These are phyloP conservation scores for Ophiostoma fasciatum DNA, from an alignment of 2,329 filamentous ascomycete species.

Conservation along the genomic window DNA sequence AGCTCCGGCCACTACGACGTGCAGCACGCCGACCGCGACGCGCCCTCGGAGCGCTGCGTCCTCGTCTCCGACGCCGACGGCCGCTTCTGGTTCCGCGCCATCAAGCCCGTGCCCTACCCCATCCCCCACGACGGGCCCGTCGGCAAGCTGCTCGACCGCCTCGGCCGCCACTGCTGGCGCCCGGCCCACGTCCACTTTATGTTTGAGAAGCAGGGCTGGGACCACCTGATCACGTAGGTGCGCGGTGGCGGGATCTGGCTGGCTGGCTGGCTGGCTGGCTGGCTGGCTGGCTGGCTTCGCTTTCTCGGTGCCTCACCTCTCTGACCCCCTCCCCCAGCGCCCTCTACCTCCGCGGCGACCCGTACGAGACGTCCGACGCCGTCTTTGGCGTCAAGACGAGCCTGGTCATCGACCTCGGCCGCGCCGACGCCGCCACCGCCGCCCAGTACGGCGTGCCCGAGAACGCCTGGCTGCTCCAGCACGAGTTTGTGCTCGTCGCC, in stretches of 20 bases:
- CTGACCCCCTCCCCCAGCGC: slow-evolving; percentile 33
- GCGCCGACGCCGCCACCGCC: slow-evolving; percentile 36
- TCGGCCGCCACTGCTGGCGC: slow-evolving; percentile 63
- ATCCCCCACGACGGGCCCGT: slow-evolving; percentile 79
- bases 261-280: no score
- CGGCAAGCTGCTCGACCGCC: slow-evolving; percentile 48
- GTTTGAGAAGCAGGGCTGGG: slow-evolving; percentile 67
- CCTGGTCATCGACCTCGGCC: slow-evolving; percentile 49
- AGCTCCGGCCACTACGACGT: slow-evolving; percentile 71
- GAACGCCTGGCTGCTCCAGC: slow-evolving; percentile 46
- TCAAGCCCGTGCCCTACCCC: slow-evolving; percentile 72
- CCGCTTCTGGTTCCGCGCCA: slow-evolving; percentile 70
- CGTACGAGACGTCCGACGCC: slow-evolving; percentile 70
- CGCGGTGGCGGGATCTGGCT: no score
- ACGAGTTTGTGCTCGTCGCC: slow-evolving; percentile 66
- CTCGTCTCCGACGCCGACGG: slow-evolving; percentile 51
- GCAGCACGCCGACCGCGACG: slow-evolving; percentile 49
- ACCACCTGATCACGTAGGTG: slow-evolving; percentile 72
- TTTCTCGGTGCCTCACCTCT: background rate
- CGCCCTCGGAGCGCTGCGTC: slow-evolving; percentile 58
- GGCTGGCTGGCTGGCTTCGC: no score
- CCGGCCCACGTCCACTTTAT: slow-evolving; percentile 79
- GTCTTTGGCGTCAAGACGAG: slow-evolving; percentile 81
- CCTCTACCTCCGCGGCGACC: slow-evolving; percentile 62
- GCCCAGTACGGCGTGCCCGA: slow-evolving; percentile 48